These are phyloP conservation scores for Gossypium mustelinum DNA, from an alignment of 345 rosid genomes.

Conservation along the genomic window DNA sequence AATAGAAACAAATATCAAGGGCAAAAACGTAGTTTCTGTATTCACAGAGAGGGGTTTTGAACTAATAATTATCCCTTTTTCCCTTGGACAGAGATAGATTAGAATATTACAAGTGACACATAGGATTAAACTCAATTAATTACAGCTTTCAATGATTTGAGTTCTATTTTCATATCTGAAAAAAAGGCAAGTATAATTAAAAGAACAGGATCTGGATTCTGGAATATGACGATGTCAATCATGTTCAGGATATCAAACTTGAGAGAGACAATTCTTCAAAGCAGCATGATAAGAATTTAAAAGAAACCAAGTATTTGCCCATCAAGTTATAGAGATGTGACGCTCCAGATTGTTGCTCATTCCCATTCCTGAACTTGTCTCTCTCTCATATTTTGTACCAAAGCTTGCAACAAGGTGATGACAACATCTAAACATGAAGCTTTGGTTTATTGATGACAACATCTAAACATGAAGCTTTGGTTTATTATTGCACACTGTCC, in stretches of 20 bases:
- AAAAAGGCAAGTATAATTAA: too few relatives aligned
- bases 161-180: not conserved
- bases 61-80: too few relatives aligned
- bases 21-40: not conserved
- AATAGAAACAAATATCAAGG: not conserved
- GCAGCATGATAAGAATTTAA: not conserved
- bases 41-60: not conserved
- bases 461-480: not conserved
- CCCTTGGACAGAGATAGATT: not conserved
- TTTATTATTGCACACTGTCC: not conserved
- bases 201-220: too few relatives aligned
- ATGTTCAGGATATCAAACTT: too few relatives aligned
- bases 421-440: slow-evolving; percentile 4
- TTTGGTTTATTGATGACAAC: not conserved
- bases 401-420: not conserved
- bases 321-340: not conserved
- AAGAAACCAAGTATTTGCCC: not conserved
- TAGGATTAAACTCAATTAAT: not conserved
- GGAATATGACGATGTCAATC: too few relatives aligned
- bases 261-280: not conserved
- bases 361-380: not conserved
- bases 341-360: not conserved
- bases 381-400: not conserved
- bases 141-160: not conserved
- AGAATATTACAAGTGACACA: not conserved